phyloP scores from a whole-genome alignment of 805 yeast genomes.

The Starmerella gropengiesseri region DNA sequence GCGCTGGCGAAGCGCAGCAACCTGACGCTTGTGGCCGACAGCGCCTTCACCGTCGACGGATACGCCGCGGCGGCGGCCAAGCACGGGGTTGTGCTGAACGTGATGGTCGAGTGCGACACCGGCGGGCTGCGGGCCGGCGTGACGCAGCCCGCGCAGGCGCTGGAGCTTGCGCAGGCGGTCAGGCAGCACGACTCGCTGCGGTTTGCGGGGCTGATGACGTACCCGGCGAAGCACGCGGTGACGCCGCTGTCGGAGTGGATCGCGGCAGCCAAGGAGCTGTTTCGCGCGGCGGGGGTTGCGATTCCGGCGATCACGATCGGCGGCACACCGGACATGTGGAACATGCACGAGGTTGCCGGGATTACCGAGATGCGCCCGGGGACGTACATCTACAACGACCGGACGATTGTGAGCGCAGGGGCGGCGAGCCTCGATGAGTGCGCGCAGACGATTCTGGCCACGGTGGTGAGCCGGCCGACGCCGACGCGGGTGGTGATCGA shows the following conservation, averaged over 20 bases:
- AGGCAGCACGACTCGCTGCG: neutral
- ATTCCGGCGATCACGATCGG: slow-evolving; percentile 14
- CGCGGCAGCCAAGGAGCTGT: slow-evolving; percentile 4
- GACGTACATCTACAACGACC: slow-evolving; percentile 17
- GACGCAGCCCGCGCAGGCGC: slow-evolving; percentile 13
- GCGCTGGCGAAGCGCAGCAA: slow-evolving; percentile 7
- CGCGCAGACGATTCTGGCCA: slow-evolving; percentile 16
- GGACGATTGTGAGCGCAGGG: slow-evolving; percentile 9
- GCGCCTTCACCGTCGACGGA: slow-evolving; percentile 5
- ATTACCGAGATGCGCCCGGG: slow-evolving; percentile 19
- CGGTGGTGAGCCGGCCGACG: slow-evolving; percentile 18
- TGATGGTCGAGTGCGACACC: slow-evolving; percentile 18
- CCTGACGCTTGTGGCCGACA: slow-evolving; percentile 17
- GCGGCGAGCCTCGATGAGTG: slow-evolving; percentile 15
- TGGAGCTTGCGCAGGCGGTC: slow-evolving; percentile 10
- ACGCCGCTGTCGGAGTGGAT: slow-evolving; percentile 11
- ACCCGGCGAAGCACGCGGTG: slow-evolving; percentile 11
- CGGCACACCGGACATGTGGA: slow-evolving; percentile 21
- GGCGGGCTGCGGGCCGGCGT: slow-evolving; percentile 19
- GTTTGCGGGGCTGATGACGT: slow-evolving; percentile 19
- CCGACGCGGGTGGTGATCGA: slow-evolving; percentile 17
- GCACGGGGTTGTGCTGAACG: slow-evolving; percentile 5
- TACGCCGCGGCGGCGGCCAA: slow-evolving; percentile 8
- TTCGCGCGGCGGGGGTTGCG: slow-evolving; percentile 1
- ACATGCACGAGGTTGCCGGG: slow-evolving; percentile 10